Percentiles rank a stretch among this genome's conserved stretches.
phyloP scores from a whole-genome alignment of 2,329 filamentous ascomycete genomes.

The Claviceps sp. region DNA sequence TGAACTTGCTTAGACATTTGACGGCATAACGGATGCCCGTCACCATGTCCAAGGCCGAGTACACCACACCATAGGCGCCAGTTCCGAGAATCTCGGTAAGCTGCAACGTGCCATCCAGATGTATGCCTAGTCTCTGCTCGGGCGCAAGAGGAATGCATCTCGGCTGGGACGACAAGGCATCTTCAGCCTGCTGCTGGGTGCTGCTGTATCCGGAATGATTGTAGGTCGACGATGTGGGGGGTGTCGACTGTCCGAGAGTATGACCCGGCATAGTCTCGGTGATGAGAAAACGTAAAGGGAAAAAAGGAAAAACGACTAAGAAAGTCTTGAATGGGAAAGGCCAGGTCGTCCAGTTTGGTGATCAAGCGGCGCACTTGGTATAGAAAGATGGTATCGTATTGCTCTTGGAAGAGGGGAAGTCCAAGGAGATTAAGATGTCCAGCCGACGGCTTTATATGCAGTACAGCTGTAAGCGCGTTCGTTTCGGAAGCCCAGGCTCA shows the following conservation, averaged over 20 bases:
- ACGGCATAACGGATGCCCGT: conserved; percentile 79
- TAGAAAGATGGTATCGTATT: too few relatives aligned
- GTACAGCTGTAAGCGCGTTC: too few relatives aligned
- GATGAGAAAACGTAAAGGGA: conserved; percentile 12
- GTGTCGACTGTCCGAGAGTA: conserved; percentile 44
- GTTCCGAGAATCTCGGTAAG: conserved; percentile 77
- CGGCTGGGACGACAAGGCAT: conserved; percentile 26
- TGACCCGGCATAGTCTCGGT: conserved; percentile 39
- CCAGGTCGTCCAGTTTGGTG: not conserved
- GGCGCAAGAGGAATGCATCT: conserved; percentile 49
- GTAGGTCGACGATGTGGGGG: conserved; percentile 43
- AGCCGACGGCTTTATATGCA: too few relatives aligned
- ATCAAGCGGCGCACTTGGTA: not conserved
- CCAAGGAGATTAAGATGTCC: too few relatives aligned
- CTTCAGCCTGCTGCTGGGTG: conserved; percentile 14
- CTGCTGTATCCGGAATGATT: conserved; percentile 27
- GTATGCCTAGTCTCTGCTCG: conserved; percentile 73
- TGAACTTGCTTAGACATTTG: conserved; percentile 90
- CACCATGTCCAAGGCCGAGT: conserved; percentile 73
- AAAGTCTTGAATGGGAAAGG: not conserved
- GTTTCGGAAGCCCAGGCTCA: too few relatives aligned
- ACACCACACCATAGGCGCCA: conserved; percentile 93
- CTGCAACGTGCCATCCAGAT: conserved; percentile 72
- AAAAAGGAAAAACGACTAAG: not conserved
- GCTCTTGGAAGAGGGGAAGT: too few relatives aligned